phyloP scores from a whole-genome alignment of 164 flowering plant species.

The Pachysandra terminalis region DNA sequence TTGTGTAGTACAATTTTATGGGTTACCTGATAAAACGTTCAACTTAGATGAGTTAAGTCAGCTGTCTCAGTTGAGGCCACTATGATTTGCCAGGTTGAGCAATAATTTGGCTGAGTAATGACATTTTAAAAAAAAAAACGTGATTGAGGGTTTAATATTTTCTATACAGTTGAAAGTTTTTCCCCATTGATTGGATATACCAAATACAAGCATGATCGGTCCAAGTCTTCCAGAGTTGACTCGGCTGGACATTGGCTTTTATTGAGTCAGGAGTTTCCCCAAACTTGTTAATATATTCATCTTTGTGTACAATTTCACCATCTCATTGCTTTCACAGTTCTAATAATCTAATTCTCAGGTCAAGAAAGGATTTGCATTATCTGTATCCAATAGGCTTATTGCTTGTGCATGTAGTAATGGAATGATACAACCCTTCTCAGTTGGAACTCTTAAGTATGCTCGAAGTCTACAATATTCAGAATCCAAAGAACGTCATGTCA shows the following conservation, averaged over 20 bases:
- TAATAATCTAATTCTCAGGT: slow-evolving; percentile 39
- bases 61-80: not conserved
- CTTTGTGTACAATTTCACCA: not conserved
- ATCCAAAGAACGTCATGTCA: slow-evolving; percentile 20
- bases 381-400: slow-evolving; percentile 45
- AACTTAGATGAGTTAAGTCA: too few relatives aligned
- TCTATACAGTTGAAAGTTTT: not conserved
- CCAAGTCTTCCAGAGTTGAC: too few relatives aligned
- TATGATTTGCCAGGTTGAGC: not conserved
- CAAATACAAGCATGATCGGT: too few relatives aligned
- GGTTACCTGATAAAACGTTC: not conserved
- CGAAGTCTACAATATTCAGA: slow-evolving; percentile 46
- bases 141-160: too few relatives aligned
- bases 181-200: too few relatives aligned
- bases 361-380: slow-evolving; percentile 50
- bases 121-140: not conserved
- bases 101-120: not conserved
- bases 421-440: slow-evolving; percentile 43
- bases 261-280: not conserved
- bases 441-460: slow-evolving; percentile 34
- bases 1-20: not conserved
- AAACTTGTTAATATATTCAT: not conserved
- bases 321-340: not conserved
- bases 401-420: slow-evolving; percentile 84
- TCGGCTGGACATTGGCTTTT: too few relatives aligned